Base-by-base conservation (phyloP, 306 rosid genomes). In the Quercus glauca region DNA sequence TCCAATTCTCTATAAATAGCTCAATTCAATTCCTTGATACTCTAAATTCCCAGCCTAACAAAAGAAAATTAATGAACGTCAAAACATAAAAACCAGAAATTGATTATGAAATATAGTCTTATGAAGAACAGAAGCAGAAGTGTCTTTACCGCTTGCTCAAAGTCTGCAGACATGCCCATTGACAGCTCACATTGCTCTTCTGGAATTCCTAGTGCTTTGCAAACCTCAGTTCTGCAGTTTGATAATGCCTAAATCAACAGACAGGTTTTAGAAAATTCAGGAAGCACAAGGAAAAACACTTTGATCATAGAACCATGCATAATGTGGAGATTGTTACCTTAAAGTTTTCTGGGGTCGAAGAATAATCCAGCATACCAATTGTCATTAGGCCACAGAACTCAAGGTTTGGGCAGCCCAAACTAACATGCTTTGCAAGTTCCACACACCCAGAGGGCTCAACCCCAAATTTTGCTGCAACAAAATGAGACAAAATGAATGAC, bases 111-210 rank as follows among this genome's bases (percentile, higher is more conserved):
- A 3, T 13, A 33, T 31, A 14, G 45, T 65, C 45, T 33, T 20
- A 67, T 31, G 21, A 67, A 68, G 53, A 19, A 23, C 72, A 58
- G 51, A 55, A 43, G 71, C 26, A 78, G 49, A 18, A 13, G 45
- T 37, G 43, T 86, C 65, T 92, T 95, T 86, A 95, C 99, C 74
- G 99, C 99, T 87, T 69, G 96, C 73, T 95, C 98, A 79, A 93
- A 93, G 82, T 95, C 98, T n/a, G 86, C 87, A 75, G 97, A 90
- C 98, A 95, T 93, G 84, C 99, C 98, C 98, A 95, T 95, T 26
- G 98, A 95, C 74, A 95, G 88, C 68, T 93, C 97, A 67, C 94
- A 93, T 35, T 86, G 91, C 58, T 87, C 95, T 80, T 91, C 98
- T 71, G 92, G 21, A 70, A 90, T 88, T 81, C 84, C 97, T 49